Percentiles rank a stretch among this genome's conserved stretches.
phyloP scores from a whole-genome alignment of 768 basidiomycete species.

The Leccinum obscurum region DNA sequence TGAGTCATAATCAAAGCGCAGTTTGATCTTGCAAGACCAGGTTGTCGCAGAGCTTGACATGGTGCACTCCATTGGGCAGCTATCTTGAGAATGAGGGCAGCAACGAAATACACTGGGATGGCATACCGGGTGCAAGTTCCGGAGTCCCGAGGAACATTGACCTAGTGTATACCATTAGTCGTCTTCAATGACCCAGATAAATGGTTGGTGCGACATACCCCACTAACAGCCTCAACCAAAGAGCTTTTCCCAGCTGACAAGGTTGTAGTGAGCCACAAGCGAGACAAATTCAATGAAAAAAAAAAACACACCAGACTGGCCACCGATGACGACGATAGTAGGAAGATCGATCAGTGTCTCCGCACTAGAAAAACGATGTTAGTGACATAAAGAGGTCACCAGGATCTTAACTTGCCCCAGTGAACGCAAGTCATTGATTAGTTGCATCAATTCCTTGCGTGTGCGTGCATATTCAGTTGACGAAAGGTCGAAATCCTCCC shows the following conservation, averaged over 20 bases:
- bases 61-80: constrained; percentile 55
- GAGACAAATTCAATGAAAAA: not conserved
- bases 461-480: constrained; percentile 40
- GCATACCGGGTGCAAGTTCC: constrained; percentile 59
- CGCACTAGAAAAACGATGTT: constrained; percentile 33
- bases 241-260: constrained; percentile 58
- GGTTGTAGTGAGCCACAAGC: constrained; percentile 1
- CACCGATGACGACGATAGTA: constrained; percentile 55
- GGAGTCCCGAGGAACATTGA: constrained; percentile 60
- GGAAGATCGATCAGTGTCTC: constrained; percentile 44
- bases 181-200: not conserved
- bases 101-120: not conserved
- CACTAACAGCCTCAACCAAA: constrained; percentile 56
- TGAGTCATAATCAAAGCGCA: constrained; percentile 37
- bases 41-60: constrained; percentile 40
- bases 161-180: constrained; percentile 36
- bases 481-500: constrained; percentile 24
- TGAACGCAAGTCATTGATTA: constrained; percentile 39
- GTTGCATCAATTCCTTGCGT: constrained; percentile 41
- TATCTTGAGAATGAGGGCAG: constrained; percentile 17
- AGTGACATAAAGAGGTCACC: not conserved
- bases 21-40: constrained; percentile 47
- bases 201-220: constrained; percentile 37
- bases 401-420: constrained; percentile 36
- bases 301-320: constrained; percentile 49